phyloP scores from a whole-genome alignment of 352 stramenopile species.

The Phytophthora podocarpi region DNA sequence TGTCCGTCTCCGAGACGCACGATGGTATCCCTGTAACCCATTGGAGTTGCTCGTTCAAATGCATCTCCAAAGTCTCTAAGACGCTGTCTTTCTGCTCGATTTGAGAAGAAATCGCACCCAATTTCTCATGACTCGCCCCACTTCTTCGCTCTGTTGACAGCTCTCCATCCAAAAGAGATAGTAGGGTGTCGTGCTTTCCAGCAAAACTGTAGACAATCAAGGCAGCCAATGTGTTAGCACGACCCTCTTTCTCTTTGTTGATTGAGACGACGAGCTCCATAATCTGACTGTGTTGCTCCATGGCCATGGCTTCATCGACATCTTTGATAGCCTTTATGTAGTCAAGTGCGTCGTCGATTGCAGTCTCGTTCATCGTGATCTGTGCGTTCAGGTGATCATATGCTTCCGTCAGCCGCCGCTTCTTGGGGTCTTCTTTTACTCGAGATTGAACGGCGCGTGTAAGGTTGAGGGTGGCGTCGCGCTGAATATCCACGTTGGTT shows the following conservation, averaged over 20 bases:
- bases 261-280: conserved; percentile 34
- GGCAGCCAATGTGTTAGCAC: conserved; percentile 15
- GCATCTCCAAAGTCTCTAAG: conserved; percentile 13
- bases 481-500: conserved; percentile 16
- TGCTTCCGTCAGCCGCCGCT: conserved; percentile 13
- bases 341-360: conserved; percentile 21
- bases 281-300: conserved; percentile 25
- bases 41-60: conserved; percentile 25
- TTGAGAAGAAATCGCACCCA: conserved; percentile 14
- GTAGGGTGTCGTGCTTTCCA: conserved; percentile 7
- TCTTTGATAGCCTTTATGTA: conserved; percentile 33
- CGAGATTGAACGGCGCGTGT: conserved; percentile 4
- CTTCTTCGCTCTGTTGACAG: neutral
- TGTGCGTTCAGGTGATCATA: conserved; percentile 27
- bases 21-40: conserved; percentile 16
- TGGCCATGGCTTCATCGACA: conserved; percentile 17
- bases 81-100: conserved; percentile 17
- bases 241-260: conserved; percentile 25
- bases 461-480: conserved; percentile 2
- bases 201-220: conserved; percentile 18
- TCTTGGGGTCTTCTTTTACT: conserved; percentile 17
- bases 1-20: conserved; percentile 6
- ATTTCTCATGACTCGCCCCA: conserved; percentile 6
- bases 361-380: conserved; percentile 29
- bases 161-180: conserved; percentile 11